Evolutionary conservation across 345 rosid species (phyloP).

Genomic region (Hibiscus syriacus): DNA sequence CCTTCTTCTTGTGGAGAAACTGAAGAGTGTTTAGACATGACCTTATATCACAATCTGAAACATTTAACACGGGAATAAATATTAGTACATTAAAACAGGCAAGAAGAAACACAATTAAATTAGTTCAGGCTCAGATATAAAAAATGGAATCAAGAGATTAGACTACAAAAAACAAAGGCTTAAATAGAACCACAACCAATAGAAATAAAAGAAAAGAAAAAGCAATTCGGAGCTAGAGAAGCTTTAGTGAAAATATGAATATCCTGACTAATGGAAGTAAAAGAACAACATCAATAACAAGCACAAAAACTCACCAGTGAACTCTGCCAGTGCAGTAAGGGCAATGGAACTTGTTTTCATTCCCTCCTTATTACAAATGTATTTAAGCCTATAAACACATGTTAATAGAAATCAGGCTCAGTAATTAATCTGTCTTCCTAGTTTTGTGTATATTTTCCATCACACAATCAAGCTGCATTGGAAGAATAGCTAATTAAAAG

Average conservation of each 20-base stretch:
- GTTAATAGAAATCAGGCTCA: conserved; percentile 3
- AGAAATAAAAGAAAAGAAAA: neutral
- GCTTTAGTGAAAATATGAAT: neutral
- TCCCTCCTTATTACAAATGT: conserved; percentile 79
- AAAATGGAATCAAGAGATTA: neutral
- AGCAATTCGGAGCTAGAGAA: neutral
- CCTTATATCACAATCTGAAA: conserved; percentile 88
- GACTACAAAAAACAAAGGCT: conserved; percentile 3
- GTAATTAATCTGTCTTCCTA: neutral
- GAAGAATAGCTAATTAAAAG: neutral
- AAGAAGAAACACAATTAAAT: neutral
- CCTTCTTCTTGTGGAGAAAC: conserved; percentile 86
- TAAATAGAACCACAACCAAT: neutral
- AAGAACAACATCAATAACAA: neutral
- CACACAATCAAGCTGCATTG: neutral
- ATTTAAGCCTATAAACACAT: conserved; percentile 54
- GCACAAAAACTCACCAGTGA: conserved; percentile 54
- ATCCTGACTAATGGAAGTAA: neutral
- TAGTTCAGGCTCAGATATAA: neutral
- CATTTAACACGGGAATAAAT: conserved; percentile 11
- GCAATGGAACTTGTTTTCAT: conserved; percentile 79
- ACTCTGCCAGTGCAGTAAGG: conserved; percentile 77
- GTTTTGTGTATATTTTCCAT: neutral
- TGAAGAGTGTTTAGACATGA: conserved; percentile 94
- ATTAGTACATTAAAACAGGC: neutral